A percentile compares a stretch with the other conserved stretches of the same genome.
Conservation (phyloP, 371 early-diverging fungal species). For the Circinella umbellata region DNA sequence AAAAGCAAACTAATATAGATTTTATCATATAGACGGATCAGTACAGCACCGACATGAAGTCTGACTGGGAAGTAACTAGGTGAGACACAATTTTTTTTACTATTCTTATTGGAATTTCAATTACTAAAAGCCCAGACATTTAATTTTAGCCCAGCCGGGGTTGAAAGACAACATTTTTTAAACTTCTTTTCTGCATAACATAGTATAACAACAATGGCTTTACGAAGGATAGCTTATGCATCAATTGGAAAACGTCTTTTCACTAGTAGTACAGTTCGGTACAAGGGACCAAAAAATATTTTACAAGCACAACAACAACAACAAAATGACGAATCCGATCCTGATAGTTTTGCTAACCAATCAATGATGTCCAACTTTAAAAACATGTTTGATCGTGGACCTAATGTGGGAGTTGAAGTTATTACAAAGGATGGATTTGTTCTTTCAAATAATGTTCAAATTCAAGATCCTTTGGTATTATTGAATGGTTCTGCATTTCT, state of each 20-base stretch:
- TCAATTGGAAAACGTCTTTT: background rate
- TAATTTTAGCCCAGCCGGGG: too few species aligned
- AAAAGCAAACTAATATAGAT: too few species aligned
- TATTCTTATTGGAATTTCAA: too few species aligned
- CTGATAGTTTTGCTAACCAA: background rate
- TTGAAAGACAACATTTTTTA: too few species aligned
- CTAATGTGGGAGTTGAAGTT: constrained; percentile 49
- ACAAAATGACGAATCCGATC: constrained; percentile 2
- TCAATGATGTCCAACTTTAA: constrained; percentile 35
- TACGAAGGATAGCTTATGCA: constrained; percentile 1
- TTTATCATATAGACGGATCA: too few species aligned
- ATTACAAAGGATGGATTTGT: constrained; percentile 58
- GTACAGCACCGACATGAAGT: too few species aligned
- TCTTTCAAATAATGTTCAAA: constrained; percentile 46
- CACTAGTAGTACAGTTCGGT: background rate
- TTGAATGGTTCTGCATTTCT: constrained; percentile 55
- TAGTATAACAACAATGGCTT: background rate
- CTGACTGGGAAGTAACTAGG: too few species aligned
- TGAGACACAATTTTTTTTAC: too few species aligned
- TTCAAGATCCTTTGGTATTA: constrained; percentile 49
- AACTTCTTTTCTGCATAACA: too few species aligned
- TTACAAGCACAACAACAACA: background rate
- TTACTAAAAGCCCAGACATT: too few species aligned
- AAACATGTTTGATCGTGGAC: constrained; percentile 62
- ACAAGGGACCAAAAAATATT: background rate